These are phyloP conservation scores for Ophiostoma tasmaniense DNA, from an alignment of 2,329 filamentous ascomycete species.

Conservation along the genomic window DNA sequence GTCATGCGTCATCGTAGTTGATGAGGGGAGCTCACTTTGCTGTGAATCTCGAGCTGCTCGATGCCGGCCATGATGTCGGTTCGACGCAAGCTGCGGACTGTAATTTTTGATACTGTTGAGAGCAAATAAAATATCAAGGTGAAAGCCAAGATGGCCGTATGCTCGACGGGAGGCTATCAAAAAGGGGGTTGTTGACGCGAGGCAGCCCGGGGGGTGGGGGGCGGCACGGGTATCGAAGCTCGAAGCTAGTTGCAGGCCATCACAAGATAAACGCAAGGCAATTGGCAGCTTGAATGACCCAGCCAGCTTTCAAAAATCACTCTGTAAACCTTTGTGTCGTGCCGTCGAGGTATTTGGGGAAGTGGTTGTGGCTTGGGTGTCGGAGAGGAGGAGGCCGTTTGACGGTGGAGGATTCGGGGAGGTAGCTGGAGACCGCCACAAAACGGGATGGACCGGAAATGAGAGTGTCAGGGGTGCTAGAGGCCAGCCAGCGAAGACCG, in stretches of 20 bases:
- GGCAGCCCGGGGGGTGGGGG: neutral
- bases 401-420: neutral
- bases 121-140: neutral
- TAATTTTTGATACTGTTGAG: neutral
- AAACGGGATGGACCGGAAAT: neutral
- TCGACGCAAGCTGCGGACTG: neutral
- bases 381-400: neutral
- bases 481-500: neutral
- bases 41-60: slow-evolving; percentile 94
- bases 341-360: neutral
- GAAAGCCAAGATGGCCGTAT: neutral
- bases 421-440: neutral
- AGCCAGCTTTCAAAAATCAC: neutral
- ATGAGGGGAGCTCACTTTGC: slow-evolving; percentile 57
- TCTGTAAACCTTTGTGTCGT: neutral
- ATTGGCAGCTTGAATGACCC: neutral
- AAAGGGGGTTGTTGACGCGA: neutral
- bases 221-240: neutral
- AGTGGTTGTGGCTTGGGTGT: neutral
- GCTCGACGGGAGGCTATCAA: neutral
- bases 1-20: neutral
- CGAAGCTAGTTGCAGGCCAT: slow-evolving; percentile 4
- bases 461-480: neutral
- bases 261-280: neutral
- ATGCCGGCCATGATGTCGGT: slow-evolving; percentile 70